Conservation (phyloP, 2,329 filamentous ascomycete species). For the Neofusicoccum ribis region DNA sequence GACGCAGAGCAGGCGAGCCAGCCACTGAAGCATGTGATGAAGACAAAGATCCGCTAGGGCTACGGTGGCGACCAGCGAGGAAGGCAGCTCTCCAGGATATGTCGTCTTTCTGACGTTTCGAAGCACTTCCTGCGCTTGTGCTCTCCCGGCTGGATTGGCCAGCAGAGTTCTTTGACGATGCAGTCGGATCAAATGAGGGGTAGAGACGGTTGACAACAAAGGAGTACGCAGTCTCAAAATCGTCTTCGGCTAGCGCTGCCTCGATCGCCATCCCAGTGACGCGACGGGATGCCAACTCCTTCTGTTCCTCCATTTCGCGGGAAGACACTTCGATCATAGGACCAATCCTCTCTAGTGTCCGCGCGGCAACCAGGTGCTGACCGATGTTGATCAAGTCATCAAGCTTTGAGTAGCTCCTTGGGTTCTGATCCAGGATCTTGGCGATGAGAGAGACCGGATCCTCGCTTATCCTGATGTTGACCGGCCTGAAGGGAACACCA, state of each 20-base stretch:
- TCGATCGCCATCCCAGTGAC: slow-evolving; percentile 80
- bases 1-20: slow-evolving; percentile 58
- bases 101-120: slow-evolving; percentile 52
- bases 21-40: slow-evolving; percentile 36
- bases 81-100: slow-evolving; percentile 79
- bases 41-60: slow-evolving; percentile 27
- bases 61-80: slow-evolving; percentile 71
- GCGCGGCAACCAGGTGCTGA: slow-evolving; percentile 64
- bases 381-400: slow-evolving; percentile 72
- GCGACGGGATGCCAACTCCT: slow-evolving; percentile 58
- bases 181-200: slow-evolving; percentile 5
- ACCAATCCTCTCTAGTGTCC: slow-evolving; percentile 39
- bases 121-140: slow-evolving; percentile 1
- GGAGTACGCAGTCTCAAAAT: slow-evolving; percentile 84
- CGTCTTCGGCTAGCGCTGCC: slow-evolving; percentile 72
- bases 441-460: slow-evolving; percentile 73
- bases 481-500: slow-evolving; percentile 76
- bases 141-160: not conserved
- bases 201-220: slow-evolving; percentile 71
- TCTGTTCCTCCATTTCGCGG: slow-evolving; percentile 26
- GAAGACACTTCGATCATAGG: slow-evolving; percentile 22
- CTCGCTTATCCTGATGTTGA: slow-evolving; percentile 72
- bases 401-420: slow-evolving; percentile 70
- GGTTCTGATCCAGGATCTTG: slow-evolving; percentile 75
- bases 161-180: not conserved